phyloP scores from a whole-genome alignment of 176 grass and related monocot genomes.

The Oryza coarctata region DNA sequence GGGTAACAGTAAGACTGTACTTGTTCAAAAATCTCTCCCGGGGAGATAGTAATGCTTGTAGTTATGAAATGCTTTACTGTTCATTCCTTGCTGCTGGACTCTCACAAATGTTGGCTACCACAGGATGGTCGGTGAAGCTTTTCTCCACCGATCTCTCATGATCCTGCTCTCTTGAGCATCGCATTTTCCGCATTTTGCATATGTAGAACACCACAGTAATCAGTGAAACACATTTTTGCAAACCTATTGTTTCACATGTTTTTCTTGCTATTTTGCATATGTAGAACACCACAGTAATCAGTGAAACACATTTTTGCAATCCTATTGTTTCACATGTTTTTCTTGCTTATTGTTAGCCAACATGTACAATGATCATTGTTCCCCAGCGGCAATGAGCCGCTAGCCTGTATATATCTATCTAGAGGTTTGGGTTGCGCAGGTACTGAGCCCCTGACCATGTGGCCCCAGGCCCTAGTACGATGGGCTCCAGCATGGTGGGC shows the following conservation, averaged over 20 bases:
- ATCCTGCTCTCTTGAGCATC: neutral
- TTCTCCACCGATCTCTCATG: neutral
- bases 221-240: neutral
- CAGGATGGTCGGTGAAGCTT: neutral
- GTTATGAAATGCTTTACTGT: neutral
- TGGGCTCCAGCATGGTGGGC: slow-evolving; percentile 47
- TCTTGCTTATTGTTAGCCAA: neutral
- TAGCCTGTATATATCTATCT: neutral
- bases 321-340: too few species aligned
- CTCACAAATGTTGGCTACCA: neutral
- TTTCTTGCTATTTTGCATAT: too few species aligned
- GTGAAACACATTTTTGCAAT: too few species aligned
- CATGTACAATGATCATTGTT: neutral
- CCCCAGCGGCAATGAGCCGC: neutral
- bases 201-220: neutral
- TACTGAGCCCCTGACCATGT: slow-evolving; percentile 59
- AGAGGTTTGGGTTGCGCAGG: slow-evolving; percentile 73
- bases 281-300: too few species aligned
- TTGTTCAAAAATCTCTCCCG: neutral
- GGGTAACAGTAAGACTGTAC: neutral
- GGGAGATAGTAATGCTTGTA: neutral
- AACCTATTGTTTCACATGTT: neutral
- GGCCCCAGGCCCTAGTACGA: slow-evolving; percentile 44
- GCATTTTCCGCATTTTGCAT: neutral
- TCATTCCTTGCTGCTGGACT: neutral